Evolutionary conservation across 345 rosid genomes (phyloP), one percentile per base, ranked within the genome.

Genomic region (Citrus australasica): DNA sequence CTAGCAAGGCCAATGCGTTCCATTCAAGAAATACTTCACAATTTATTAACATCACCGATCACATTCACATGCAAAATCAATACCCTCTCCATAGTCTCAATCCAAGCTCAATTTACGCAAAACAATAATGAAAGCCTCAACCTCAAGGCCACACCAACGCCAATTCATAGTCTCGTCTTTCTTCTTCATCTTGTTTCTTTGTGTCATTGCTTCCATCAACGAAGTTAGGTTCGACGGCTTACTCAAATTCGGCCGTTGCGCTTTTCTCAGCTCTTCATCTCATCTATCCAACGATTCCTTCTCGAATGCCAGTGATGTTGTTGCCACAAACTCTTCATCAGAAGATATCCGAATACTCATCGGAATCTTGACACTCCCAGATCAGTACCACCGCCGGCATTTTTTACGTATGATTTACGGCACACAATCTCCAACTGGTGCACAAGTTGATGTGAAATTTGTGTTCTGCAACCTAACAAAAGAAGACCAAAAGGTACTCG

Each of bases 401-500:
- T 90, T 92, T 75, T 84, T 92, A 3, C 91, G 98, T 32, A 67
- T 93, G 40, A 79, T 95, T 71, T 93, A 92, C 70, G 94, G 97
- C 10, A 86, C 90, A 7, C 98, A 93, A 51, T 68, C 82, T 37
- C 73, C 83, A 0, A 55, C 7, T 2, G 89, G 90, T 2, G 90
- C 86, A 9, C 78, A 83, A 81, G 74, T 95, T 14, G 97, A 95
- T 62, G 89, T 95, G n/a, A 93, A 90, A 89, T 95, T 95, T 30
- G 95, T 95, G 63, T 93, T 95, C 21, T 95, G 98, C 86, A 95
- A 93, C 77, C 82, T 95, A 24, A 93, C 98, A 3, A 95, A 91
- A 73, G 98, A 93, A 77, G 98, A 95, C 30, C 98, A 95, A 63
- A 90, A 83, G 69, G 87, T 92, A 10, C 89, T 93, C 19, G 92